Percentiles rank a stretch among this genome's conserved stretches.
These are phyloP conservation scores for Cadophora malorum DNA, from an alignment of 2,329 filamentous ascomycete genomes.

Conservation along the genomic window DNA sequence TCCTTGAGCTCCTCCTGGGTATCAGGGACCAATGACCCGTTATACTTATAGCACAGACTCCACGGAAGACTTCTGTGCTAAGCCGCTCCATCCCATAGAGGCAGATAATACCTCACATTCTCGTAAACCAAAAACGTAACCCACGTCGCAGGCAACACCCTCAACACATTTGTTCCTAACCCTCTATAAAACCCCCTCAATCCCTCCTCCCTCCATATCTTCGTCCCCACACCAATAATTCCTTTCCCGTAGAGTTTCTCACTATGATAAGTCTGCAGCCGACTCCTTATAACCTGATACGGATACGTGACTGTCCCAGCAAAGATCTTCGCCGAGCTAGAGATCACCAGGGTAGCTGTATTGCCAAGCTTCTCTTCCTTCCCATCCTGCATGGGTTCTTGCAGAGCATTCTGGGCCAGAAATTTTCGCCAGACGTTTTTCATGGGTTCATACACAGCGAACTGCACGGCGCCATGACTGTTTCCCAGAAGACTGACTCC, in stretches of 20 bases:
- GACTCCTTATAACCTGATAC: constrained; percentile 88
- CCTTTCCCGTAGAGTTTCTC: constrained; percentile 75
- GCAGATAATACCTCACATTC: constrained; percentile 80
- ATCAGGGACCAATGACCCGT: neutral
- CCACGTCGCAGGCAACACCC: constrained; percentile 93
- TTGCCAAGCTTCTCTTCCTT: constrained; percentile 44
- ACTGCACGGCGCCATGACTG: constrained; percentile 91
- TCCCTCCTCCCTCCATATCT: constrained; percentile 83
- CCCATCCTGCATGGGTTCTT: constrained; percentile 17
- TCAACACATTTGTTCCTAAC: constrained; percentile 83
- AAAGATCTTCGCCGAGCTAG: constrained; percentile 81
- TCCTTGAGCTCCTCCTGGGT: neutral
- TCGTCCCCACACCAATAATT: constrained; percentile 69
- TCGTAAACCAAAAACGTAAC: constrained; percentile 98
- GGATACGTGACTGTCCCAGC: constrained; percentile 93
- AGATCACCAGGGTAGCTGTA: constrained; percentile 75
- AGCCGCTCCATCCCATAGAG: constrained; percentile 42
- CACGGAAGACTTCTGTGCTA: neutral
- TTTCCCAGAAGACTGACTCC: constrained; percentile 85
- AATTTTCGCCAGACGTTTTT: constrained; percentile 59
- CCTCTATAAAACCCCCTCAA: constrained; percentile 89
- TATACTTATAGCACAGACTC: no score
- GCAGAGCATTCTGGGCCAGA: constrained; percentile 51
- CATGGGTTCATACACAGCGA: constrained; percentile 86
- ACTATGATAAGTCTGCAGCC: constrained; percentile 89